Base-by-base conservation (phyloP, 176 grass and related monocot species). In the Juncus effusus region DNA sequence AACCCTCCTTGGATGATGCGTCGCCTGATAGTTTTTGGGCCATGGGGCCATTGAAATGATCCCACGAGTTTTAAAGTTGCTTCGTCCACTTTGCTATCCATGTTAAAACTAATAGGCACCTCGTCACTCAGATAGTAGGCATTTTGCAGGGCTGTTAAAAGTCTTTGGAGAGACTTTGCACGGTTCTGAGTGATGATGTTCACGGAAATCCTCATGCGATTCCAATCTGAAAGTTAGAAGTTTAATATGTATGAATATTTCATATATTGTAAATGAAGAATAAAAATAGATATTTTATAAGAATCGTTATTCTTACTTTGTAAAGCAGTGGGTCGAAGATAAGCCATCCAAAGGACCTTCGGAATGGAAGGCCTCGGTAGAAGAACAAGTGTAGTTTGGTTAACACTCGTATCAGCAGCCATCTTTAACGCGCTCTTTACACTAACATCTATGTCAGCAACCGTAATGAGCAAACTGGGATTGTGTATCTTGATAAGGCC, bases 171-270 rank as follows among this genome's bases (percentile, higher is more conserved):
- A 56, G 94, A 99, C 6, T 49, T 64, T 2, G 60, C 80, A 0
- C 94, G 80, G 78, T 89, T 93, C 70, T 99, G 94, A 14, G 94
- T 99, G 75, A 99, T 84, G 71, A 99, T 89, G 94, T 99, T 99
- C 77, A 99, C 88, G 10, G 88, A 89, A 38, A 99, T 80, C 4
- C 85, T 76, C 94, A 93, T 99, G 52, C 76, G 60, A 69, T 93
- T 99, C 94, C 94, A 99, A 47, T 89, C 93, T 96, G 79, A 60
- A 62, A 12, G 9, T 36, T 38, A 19, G 3, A 16, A 40, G 35
- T 4, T 5, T 3, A 52, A 7, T 0, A 6, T 13, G 11, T 0
- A 6, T 13, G 40, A 39, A 52, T 13, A 36, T 38, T 28, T 55
- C 3, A 0, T 0, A 19, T 13, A 0, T 6, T 16, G 64, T 13